A percentile compares a stretch with the other conserved stretches of the same genome.
Conservation (phyloP, 192 early-diverging fungal genomes). For the Mortierella claussenii region DNA sequence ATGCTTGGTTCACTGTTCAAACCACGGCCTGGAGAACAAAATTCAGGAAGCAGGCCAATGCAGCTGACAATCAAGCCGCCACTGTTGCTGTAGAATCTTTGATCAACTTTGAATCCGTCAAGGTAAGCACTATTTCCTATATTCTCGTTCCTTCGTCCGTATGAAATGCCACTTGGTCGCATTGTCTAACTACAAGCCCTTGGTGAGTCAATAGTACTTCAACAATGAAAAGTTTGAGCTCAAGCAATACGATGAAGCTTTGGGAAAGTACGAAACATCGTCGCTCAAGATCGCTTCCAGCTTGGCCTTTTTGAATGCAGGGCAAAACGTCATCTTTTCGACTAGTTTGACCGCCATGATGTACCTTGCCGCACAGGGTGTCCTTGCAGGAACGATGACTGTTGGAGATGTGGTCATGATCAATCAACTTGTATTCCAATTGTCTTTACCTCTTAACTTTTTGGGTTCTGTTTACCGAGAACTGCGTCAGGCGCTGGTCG, state of each 20-base stretch:
- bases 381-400: constrained; percentile 79
- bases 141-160: not conserved
- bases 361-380: constrained; percentile 94
- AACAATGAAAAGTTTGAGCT: constrained; percentile 94
- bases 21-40: constrained; percentile 92
- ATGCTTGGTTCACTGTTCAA: constrained; percentile 85
- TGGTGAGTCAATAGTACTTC: constrained; percentile 69
- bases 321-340: constrained; percentile 95
- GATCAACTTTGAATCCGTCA: constrained; percentile 98
- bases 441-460: constrained; percentile 97
- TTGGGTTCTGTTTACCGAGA: constrained; percentile 98
- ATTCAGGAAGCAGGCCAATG: constrained; percentile 92
- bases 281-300: constrained; percentile 93
- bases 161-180: too few species aligned
- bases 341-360: constrained; percentile 95
- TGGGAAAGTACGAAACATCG: constrained; percentile 92
- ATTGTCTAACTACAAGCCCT: too few species aligned
- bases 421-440: constrained; percentile 98
- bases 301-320: constrained; percentile 92
- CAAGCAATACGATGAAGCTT: constrained; percentile 86
- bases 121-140: constrained; percentile 54
- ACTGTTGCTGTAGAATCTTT: constrained; percentile 94
- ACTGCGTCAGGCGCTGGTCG: constrained; percentile 91
- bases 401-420: constrained; percentile 99
- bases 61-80: constrained; percentile 95